These are phyloP conservation scores for Geotrichum histeridarum DNA, from an alignment of 1,139 yeast species.

Conservation along the genomic window DNA sequence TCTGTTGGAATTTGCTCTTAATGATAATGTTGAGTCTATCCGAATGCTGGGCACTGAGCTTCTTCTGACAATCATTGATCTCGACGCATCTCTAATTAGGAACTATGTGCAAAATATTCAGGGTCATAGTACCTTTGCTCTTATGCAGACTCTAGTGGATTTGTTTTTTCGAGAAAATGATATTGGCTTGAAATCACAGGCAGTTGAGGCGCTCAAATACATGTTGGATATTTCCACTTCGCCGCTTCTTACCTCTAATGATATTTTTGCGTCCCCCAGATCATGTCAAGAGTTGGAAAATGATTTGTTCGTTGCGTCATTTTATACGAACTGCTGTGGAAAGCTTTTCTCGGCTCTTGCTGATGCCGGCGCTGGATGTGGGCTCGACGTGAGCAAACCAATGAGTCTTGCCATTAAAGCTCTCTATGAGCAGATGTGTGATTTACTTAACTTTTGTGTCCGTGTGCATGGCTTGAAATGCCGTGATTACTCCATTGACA, in stretches of 20 bases:
- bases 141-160: slow-evolving; percentile 47
- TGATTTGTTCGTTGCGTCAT: slow-evolving; percentile 24
- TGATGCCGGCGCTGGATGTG: neutral
- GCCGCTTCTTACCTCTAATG: slow-evolving; percentile 49
- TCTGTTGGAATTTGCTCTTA: slow-evolving; percentile 67
- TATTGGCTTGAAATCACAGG: slow-evolving; percentile 73
- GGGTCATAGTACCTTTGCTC: neutral
- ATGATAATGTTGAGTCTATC: slow-evolving; percentile 45
- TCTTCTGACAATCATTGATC: slow-evolving; percentile 78
- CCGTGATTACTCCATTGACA: slow-evolving; percentile 56
- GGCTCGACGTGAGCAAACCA: neutral
- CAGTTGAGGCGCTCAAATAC: slow-evolving; percentile 73
- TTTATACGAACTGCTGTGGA: slow-evolving; percentile 26
- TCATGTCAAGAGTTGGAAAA: slow-evolving; percentile 13
- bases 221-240: slow-evolving; percentile 47
- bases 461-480: slow-evolving; percentile 54
- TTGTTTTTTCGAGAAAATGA: slow-evolving; percentile 60
- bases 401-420: slow-evolving; percentile 36
- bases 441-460: slow-evolving; percentile 60
- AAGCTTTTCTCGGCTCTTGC: slow-evolving; percentile 23
- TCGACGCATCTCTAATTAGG: slow-evolving; percentile 62
- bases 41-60: slow-evolving; percentile 77
- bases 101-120: slow-evolving; percentile 13
- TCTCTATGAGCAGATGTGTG: slow-evolving; percentile 63
- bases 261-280: neutral